Conservation (phyloP, 352 stramenopile species). For the Stramenopiles sp. region DNA sequence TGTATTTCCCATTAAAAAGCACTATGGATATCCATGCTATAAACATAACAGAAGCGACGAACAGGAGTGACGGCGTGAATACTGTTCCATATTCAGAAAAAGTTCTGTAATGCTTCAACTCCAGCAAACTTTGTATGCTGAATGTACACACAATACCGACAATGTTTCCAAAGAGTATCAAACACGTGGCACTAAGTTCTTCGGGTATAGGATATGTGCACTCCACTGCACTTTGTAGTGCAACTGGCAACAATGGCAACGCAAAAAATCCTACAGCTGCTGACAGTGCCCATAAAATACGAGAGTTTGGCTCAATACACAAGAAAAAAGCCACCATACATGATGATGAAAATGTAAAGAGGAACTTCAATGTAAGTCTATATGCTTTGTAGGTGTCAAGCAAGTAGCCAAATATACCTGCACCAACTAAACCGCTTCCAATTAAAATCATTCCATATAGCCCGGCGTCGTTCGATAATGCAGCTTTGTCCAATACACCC, state of each 20-base stretch:
- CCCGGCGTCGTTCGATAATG: conserved; percentile 18
- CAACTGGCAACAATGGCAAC: conserved; percentile 23
- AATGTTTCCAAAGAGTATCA: conserved; percentile 13
- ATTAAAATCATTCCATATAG: conserved; percentile 26
- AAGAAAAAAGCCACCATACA: conserved; percentile 19
- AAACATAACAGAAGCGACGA: neutral
- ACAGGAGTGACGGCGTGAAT: neutral
- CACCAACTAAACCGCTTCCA: conserved; percentile 21
- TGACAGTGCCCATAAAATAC: conserved; percentile 15
- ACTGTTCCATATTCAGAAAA: neutral
- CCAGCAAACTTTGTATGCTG: neutral
- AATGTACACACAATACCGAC: neutral
- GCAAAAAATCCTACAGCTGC: conserved; percentile 20
- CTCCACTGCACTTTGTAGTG: conserved; percentile 23
- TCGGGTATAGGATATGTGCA: conserved; percentile 22
- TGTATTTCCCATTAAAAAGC: neutral
- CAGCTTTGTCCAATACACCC: neutral
- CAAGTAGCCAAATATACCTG: conserved; percentile 18
- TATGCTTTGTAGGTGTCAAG: conserved; percentile 23
- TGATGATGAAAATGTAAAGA: conserved; percentile 6
- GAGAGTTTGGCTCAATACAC: conserved; percentile 17
- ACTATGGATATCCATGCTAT: neutral
- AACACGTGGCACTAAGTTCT: conserved; percentile 18
- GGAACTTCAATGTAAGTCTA: conserved; percentile 16
- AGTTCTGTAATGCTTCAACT: neutral